Conservation (phyloP, 148 eudicot genomes). For the Drosera capensis region DNA sequence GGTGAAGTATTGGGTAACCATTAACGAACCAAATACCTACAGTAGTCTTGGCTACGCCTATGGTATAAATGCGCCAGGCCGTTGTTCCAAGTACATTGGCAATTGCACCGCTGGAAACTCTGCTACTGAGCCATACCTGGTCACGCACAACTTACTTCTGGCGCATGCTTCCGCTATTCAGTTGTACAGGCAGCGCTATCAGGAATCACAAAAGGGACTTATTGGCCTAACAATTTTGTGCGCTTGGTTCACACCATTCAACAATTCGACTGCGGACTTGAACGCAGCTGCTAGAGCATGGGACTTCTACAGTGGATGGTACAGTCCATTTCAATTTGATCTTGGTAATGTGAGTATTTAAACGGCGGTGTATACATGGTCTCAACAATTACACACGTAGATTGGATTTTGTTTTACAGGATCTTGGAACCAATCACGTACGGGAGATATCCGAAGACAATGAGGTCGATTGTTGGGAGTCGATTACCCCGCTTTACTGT, state of each 20-base stretch:
- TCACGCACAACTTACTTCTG: slow-evolving; percentile 18
- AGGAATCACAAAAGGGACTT: slow-evolving; percentile 25
- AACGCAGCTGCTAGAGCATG: slow-evolving; percentile 18
- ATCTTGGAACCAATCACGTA: slow-evolving; percentile 20
- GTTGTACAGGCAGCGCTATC: slow-evolving; percentile 19
- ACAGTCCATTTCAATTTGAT: neutral
- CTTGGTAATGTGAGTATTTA: neutral
- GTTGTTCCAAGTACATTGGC: slow-evolving; percentile 20
- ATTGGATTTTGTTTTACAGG: slow-evolving; percentile 7
- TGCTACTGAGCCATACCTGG: slow-evolving; percentile 23
- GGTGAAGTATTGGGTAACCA: slow-evolving; percentile 26
- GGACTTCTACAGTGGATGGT: slow-evolving; percentile 24
- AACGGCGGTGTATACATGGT: neutral
- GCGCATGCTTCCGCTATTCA: slow-evolving; percentile 20
- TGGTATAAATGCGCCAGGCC: slow-evolving; percentile 16
- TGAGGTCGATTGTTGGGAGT: slow-evolving; percentile 11
- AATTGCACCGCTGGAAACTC: slow-evolving; percentile 26
- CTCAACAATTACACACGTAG: neutral
- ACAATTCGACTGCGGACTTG: slow-evolving; percentile 5
- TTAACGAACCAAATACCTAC: slow-evolving; percentile 18
- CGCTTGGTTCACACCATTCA: slow-evolving; percentile 18
- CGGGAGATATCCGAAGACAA: slow-evolving; percentile 20
- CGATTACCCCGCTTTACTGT: slow-evolving; percentile 19
- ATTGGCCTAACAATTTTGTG: slow-evolving; percentile 15
- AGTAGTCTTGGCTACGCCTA: slow-evolving; percentile 13